Base-by-base conservation (phyloP, 2,329 filamentous ascomycete species). In the Monosporascus sp. region DNA sequence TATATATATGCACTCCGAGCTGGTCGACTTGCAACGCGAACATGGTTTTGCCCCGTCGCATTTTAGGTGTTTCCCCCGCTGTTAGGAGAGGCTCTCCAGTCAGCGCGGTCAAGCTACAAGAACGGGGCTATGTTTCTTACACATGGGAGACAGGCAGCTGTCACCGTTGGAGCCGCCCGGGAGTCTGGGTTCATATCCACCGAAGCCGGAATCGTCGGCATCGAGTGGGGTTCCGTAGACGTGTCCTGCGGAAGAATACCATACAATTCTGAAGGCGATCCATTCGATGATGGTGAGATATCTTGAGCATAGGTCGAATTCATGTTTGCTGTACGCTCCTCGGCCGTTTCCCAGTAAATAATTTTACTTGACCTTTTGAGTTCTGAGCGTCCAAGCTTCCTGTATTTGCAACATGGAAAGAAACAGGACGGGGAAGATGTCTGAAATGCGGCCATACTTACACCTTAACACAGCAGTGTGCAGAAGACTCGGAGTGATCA, bases 11-110 rank as follows among this genome's bases (percentile, higher is more conserved):
- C 89, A 93, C 47, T 85, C 77, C 18, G 77, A 72, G 52, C 79
- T 78, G 47, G 79, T 77, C 49, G 74, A 70, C 22, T 72, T 71
- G 68, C 88, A 92, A 51, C 89, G 83, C 47, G 80, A 78, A 70
- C 89, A 92, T 14, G 88, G 88, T 35, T 72, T 84, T 38, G 75
- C 71, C 27, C 87, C 87, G 68, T 91, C 86, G 66, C 88, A 92
- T 66, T 90, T 92, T 48, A 91, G 77, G 68, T 92, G 89, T 64
- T 89, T 83, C 58, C 65, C 72, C 49, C 81, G 75, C 81, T 84
- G 64, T 49, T 47, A 58, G 39, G 49, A 50, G 38, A 9, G 44
- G 50, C 11, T 44, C 20, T 31, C 41, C 48, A 55, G 57, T 62
- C 46, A 59, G 61, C 38, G 37, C 31, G 5, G 11, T 35, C 31